Base-by-base conservation (phyloP, 2,329 filamentous ascomycete species). In the Monilinia fructicola region DNA sequence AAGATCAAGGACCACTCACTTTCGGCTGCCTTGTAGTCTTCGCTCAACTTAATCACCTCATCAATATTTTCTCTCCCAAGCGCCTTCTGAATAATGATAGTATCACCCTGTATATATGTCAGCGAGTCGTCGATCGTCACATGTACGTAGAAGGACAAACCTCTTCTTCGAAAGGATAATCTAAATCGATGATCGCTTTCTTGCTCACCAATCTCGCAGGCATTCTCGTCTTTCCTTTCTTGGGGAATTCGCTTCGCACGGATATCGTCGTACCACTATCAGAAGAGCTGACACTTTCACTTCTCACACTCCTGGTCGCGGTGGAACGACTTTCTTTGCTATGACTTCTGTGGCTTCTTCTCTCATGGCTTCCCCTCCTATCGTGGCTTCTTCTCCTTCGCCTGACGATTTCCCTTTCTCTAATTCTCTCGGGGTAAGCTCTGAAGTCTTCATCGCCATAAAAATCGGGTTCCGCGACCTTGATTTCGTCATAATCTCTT, bases 21-120 rank as follows among this genome's bases (percentile, higher is more conserved):
- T 74, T 85, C 74, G 38, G 55, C 59, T 40, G 50, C 84, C 75
- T 84, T 88, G 78, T 92, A 93, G 42, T 90, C 87, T 74, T 93
- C 90, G 77, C 92, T 96, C 60, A 93, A 82, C 73, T 87, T 89
- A 73, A 97, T 90, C 54, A 97, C 83, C 74, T 96, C 90, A 72
- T 97, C 93, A 70, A 97, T 97, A 73, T 97, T 92, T 23, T 94
- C 87, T 73, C 96, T 93, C 21, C 92, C 91, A 6, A 98, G 83
- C 12, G 94, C 93, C 75, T 91, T 90, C 72, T 90, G 87, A 44
- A 98, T 87, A 63, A 97, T 85, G 72, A 95, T 87, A 28, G 90
- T 90, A 71, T 90, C 89, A 50, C 90, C 92, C 91, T 95, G 40
- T 23, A 71, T 10, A 71, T 10, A 9, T 63, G 70, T 84, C 68